Conservation (phyloP, 805 yeast genomes). For the Candida maesae region DNA sequence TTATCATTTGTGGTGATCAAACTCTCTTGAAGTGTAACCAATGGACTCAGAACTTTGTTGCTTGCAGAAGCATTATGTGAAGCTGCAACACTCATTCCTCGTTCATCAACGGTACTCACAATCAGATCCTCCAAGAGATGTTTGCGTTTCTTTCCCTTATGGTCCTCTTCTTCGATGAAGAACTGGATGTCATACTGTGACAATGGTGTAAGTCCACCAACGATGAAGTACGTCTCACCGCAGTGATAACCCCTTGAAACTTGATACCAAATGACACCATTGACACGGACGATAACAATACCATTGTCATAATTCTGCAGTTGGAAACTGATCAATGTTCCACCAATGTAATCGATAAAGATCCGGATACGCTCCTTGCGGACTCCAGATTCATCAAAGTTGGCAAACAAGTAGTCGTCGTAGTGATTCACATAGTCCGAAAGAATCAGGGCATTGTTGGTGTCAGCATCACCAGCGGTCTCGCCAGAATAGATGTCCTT, state of each 20-base stretch:
- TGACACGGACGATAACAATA: slow-evolving; percentile 46
- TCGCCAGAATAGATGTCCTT: slow-evolving; percentile 44
- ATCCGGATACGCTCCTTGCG: slow-evolving; percentile 30
- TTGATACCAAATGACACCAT: slow-evolving; percentile 69
- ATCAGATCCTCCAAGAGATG: slow-evolving; percentile 37
- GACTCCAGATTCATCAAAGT: slow-evolving; percentile 27
- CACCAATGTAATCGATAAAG: slow-evolving; percentile 47
- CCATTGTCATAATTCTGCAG: slow-evolving; percentile 41
- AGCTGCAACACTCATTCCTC: slow-evolving; percentile 22
- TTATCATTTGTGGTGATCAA: slow-evolving; percentile 60
- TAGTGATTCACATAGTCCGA: slow-evolving; percentile 23
- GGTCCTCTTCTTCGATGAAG: slow-evolving; percentile 32
- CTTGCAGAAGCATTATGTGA: slow-evolving; percentile 29
- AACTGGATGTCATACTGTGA: slow-evolving; percentile 59
- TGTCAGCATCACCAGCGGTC: slow-evolving; percentile 18
- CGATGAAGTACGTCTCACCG: slow-evolving; percentile 49
- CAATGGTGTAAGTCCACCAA: slow-evolving; percentile 61
- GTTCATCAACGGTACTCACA: slow-evolving; percentile 32
- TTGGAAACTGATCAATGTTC: slow-evolving; percentile 49
- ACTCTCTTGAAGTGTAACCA: slow-evolving; percentile 61
- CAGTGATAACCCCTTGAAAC: slow-evolving; percentile 47
- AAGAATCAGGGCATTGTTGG: slow-evolving; percentile 20
- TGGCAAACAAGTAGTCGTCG: slow-evolving; percentile 29
- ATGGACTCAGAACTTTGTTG: slow-evolving; percentile 45
- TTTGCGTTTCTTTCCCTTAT: slow-evolving; percentile 27